These are phyloP conservation scores for Geosiphon pyriformis DNA, from an alignment of 192 early-diverging fungal species.

Conservation along the genomic window DNA sequence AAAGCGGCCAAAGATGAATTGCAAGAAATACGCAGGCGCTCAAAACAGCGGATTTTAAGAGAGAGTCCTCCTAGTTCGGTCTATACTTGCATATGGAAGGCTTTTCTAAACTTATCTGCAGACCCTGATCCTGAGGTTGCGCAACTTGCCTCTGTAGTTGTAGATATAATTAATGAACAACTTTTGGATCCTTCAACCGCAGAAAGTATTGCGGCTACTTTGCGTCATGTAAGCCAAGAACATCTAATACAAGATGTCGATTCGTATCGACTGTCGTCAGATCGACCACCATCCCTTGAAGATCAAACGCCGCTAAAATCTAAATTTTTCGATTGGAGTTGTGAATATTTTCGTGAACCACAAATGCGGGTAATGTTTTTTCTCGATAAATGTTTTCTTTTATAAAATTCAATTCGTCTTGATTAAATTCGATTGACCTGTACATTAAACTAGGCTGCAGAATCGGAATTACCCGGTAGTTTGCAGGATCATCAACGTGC, in stretches of 20 bases:
- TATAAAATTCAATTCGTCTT: no score
- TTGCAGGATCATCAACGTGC: slow-evolving; percentile 63
- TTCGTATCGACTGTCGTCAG: not conserved
- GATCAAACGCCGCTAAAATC: slow-evolving; percentile 52
- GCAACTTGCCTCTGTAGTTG: slow-evolving; percentile 56
- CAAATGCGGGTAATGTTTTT: slow-evolving; percentile 58
- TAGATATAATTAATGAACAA: slow-evolving; percentile 63
- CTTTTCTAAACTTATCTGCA: slow-evolving; percentile 69
- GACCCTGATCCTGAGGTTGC: slow-evolving; percentile 82
- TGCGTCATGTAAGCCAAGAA: slow-evolving; percentile 9
- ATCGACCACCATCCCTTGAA: slow-evolving; percentile 22
- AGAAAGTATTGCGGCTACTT: slow-evolving; percentile 14
- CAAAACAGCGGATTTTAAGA: slow-evolving; percentile 29
- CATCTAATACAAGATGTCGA: slow-evolving; percentile 2
- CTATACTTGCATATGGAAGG: slow-evolving; percentile 73
- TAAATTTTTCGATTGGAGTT: slow-evolving; percentile 76
- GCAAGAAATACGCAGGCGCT: slow-evolving; percentile 39
- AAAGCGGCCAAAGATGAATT: slow-evolving; percentile 53
- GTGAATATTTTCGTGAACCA: slow-evolving; percentile 83
- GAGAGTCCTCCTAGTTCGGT: slow-evolving; percentile 43
- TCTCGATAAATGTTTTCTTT: slow-evolving; percentile 16
- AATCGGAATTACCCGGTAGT: slow-evolving; percentile 79
- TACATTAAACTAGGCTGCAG: slow-evolving; percentile 55
- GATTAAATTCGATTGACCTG: no score
- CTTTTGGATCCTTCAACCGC: slow-evolving; percentile 22